Conservation (phyloP, 169 alveolate genomes). For the Plasmodium coatneyi region DNA sequence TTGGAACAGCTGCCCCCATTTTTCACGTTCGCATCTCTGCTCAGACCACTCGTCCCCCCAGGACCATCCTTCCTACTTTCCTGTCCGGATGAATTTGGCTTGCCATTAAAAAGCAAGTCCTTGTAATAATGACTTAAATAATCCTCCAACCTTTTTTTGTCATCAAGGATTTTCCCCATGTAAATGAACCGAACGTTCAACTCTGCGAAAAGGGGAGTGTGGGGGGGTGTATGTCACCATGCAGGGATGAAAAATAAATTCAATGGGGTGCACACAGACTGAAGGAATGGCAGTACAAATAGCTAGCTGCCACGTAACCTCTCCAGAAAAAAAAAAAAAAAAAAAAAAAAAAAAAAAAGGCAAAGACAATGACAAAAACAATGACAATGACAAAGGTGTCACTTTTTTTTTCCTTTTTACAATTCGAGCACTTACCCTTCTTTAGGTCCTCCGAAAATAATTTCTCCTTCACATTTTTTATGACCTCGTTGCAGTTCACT, state of each 20-base stretch:
- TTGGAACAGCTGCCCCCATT: background rate
- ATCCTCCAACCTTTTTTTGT: conserved; percentile 66
- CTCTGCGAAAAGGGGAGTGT: conserved; percentile 23
- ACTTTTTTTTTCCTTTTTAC: background rate
- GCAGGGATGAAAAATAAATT: background rate
- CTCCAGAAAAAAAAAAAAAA: background rate
- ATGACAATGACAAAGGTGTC: no score
- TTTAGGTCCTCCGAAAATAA: conserved; percentile 23
- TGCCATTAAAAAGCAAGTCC: conserved; percentile 11
- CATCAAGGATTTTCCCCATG: conserved; percentile 78
- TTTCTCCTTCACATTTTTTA: conserved; percentile 28
- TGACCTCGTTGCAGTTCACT: conserved; percentile 23
- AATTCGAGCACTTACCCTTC: conserved; percentile 6
- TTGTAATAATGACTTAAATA: conserved; percentile 45
- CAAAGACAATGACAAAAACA: no score
- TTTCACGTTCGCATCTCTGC: background rate
- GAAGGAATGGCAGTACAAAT: background rate
- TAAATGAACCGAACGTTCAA: conserved; percentile 80
- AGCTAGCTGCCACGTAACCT: background rate
- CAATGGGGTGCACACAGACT: background rate
- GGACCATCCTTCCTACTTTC: conserved; percentile 4
- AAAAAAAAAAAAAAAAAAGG: no score
- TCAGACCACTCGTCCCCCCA: background rate
- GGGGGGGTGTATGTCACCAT: no score
- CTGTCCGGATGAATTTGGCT: background rate